Conservation (phyloP, 1,284 basidiomycete genomes). For the Malassezia cuniculi region DNA sequence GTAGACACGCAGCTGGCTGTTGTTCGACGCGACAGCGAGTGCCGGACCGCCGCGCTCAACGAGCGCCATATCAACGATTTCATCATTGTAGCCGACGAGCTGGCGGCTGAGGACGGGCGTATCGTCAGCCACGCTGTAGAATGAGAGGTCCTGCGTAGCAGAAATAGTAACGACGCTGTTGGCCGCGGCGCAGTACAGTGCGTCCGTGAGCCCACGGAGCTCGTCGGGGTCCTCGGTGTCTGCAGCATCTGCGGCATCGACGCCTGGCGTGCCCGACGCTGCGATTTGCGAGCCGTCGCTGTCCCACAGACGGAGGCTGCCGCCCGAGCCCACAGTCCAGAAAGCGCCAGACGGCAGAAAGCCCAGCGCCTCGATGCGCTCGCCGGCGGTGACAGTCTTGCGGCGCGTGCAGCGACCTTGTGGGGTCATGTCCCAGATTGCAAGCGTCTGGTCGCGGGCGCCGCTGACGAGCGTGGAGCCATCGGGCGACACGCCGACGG, state of each 20-base stretch:
- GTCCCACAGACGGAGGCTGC: slow-evolving; percentile 30
- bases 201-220: slow-evolving; percentile 29
- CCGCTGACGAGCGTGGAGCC: slow-evolving; percentile 27
- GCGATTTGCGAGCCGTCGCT: slow-evolving; percentile 1
- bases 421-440: slow-evolving; percentile 22
- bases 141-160: slow-evolving; percentile 90
- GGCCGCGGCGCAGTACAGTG: slow-evolving; percentile 15
- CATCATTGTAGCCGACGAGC: slow-evolving; percentile 92
- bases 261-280: neutral
- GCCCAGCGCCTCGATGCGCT: slow-evolving; percentile 34
- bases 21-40: slow-evolving; percentile 88
- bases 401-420: slow-evolving; percentile 22
- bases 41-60: slow-evolving; percentile 49
- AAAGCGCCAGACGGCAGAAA: slow-evolving; percentile 23
- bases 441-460: slow-evolving; percentile 31
- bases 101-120: slow-evolving; percentile 51
- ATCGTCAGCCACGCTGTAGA: slow-evolving; percentile 50
- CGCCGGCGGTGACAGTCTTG: slow-evolving; percentile 29
- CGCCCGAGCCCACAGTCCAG: slow-evolving; percentile 32
- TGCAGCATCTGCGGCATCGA: slow-evolving; percentile 1
- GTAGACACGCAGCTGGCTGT: slow-evolving; percentile 78
- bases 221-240: slow-evolving; percentile 25
- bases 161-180: slow-evolving; percentile 59
- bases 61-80: slow-evolving; percentile 70
- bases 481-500: slow-evolving; percentile 24